Base-by-base conservation (phyloP, 768 basidiomycete species). In the Mycena kentingensis region DNA sequence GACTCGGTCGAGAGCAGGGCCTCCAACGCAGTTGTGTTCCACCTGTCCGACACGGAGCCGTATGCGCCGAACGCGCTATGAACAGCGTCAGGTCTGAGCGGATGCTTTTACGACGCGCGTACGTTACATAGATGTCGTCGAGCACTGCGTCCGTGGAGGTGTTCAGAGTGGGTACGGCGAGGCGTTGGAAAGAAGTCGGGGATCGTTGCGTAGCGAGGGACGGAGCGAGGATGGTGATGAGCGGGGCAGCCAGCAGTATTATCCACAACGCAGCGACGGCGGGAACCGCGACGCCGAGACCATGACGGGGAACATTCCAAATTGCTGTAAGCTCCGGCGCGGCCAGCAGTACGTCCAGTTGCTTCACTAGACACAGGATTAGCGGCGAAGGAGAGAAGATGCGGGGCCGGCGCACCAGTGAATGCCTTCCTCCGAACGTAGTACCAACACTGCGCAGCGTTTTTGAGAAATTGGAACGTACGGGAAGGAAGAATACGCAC, bases 161-260 rank as follows among this genome's bases (percentile, higher is more conserved):
- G 22, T 51, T 46, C 4, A 55, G 25, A 7, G 54, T 55, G 32
- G 54, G 54, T 28, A 56, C 45, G 1, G 44, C 28, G 37, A 51
- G 36, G 2, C 29, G 46, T 16, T 35, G 36, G 22, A 13, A 16
- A 7, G 46, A 24, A 6, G 22, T 16, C 10, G 27, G 8, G 1
- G 29, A 41, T 28, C 38, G 34, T 27, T 32, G 43, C 13, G 34
- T 34, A 12, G 34, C 28, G 21, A 55, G 54, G 11, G 54, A 55
- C 7, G 54, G 54, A 8, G 54, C 53, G 8, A 55, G 42, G 15
- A 55, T 44, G 15, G 48, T 47, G 18, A 51, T 51, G 36, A 51
- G 36, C 5, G 54, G 26, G 22, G 49, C 37, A 15, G 18, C 29
- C 1, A 55, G 49, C 6, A 55, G 26, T 6, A 31, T 18, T 10